Evolutionary conservation across 305 asterid species (phyloP), one percentile per base, ranked within the genome.

Genomic region (Plantago lanceolata): DNA sequence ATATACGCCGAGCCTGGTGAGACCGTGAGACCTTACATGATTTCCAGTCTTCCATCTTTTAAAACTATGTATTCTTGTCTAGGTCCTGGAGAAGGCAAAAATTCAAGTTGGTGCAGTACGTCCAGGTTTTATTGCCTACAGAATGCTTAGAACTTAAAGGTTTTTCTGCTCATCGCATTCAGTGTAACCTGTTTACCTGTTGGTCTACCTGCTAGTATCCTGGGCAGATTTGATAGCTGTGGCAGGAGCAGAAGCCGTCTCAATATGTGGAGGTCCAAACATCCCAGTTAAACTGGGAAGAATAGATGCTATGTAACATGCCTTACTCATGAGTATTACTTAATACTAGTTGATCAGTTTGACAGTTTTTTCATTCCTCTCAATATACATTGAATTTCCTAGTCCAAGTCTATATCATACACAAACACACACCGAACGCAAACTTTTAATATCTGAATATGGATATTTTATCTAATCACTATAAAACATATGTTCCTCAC

Each of bases 141-240:
- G 19, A 13, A 65, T 52, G 57, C 61, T 66, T 53, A 65, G 26
- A 43, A 19, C 28, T 54, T 54, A 26, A 35, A 35, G 9, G 35
- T 31, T 45, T 11, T 54, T 56, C 53, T 17, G 43, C 64, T 19
- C 63, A 54, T 33, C 16, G 14, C 45, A 54, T 43, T 65, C 64
- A 51, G 68, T 35, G 17, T 73, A 68, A 85, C 65, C 57, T 67
- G 7, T n/a, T 50, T 16, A 31, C 49, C 64, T 69, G 17, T 68
- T 68, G 79, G 72, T 75, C 72, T 66, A 52, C 65, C 57, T 67
- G 51, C 49, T 62, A 88, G 96, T 86, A 48, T 85, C 96, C n/a
- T 86, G 96, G 98, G 94, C 96, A 17, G 98, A 89, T 76, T 71
- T 86, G 75, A 89, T 91, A 67, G 96, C 96, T 50, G 71, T 85